Evolutionary conservation across 2,329 filamentous ascomycete genomes (phyloP).

Genomic region (Delphinella strobiligena): DNA sequence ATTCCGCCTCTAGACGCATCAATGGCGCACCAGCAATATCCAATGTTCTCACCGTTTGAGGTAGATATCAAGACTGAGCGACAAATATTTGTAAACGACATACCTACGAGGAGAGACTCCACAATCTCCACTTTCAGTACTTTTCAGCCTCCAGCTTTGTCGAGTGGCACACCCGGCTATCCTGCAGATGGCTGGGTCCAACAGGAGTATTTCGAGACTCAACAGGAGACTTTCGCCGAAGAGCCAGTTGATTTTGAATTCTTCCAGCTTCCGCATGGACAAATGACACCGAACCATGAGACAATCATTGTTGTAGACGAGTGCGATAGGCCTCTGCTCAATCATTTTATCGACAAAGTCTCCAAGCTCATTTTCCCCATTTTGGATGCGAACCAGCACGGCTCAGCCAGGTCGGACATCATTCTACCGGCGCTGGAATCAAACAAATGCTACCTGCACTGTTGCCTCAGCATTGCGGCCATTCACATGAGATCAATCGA

Average conservation of each 20-base stretch:
- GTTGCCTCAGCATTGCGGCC: conserved; percentile 84
- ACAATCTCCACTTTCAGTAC: conserved; percentile 87
- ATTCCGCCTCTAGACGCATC: conserved; percentile 40
- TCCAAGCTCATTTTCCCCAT: conserved; percentile 85
- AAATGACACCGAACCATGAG: conserved; percentile 50
- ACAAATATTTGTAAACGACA: conserved; percentile 85
- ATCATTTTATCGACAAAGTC: conserved; percentile 84
- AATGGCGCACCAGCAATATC: conserved; percentile 39
- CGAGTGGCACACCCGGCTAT: conserved; percentile 50
- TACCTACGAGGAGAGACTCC: conserved; percentile 74
- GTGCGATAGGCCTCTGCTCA: conserved; percentile 71
- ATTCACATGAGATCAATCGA: conserved; percentile 80
- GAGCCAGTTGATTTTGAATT: conserved; percentile 58
- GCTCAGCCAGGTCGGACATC: conserved; percentile 66
- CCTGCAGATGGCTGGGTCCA: conserved; percentile 59
- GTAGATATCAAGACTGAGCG: conserved; percentile 93
- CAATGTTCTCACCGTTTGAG: conserved; percentile 68
- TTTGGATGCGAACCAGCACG: conserved; percentile 78
- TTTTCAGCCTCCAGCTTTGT: conserved; percentile 66
- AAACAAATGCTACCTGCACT: conserved; percentile 91
- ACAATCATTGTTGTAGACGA: conserved; percentile 75
- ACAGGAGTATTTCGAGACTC: conserved; percentile 56
- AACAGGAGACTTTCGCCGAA: conserved; percentile 51
- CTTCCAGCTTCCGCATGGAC: conserved; percentile 67
- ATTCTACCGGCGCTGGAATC: conserved; percentile 78